Evolutionary conservation across 768 basidiomycete species (phyloP).

Genomic region (Tylopilus felleus): DNA sequence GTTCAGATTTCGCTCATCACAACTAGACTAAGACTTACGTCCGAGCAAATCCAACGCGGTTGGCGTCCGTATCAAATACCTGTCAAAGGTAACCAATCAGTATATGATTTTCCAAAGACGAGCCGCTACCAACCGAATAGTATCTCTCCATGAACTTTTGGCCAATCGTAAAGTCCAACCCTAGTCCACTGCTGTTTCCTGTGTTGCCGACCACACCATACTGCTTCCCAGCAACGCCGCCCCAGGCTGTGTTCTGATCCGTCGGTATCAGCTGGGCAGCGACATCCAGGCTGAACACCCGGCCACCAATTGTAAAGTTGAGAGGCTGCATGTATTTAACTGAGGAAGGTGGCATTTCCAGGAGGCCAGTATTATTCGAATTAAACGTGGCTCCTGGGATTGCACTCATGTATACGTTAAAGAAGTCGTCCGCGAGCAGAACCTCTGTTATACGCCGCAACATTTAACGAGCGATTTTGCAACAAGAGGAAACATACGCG

Average conservation of each 20-base stretch:
- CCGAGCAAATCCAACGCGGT: constrained; percentile 20
- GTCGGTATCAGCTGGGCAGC: constrained; percentile 19
- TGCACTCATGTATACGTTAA: constrained; percentile 11
- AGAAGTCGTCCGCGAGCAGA: constrained; percentile 21
- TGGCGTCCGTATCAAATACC: constrained; percentile 22
- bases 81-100: background rate
- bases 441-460: constrained; percentile 8
- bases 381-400: constrained; percentile 16
- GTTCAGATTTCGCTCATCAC: background rate
- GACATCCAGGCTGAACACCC: constrained; percentile 16
- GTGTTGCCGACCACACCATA: constrained; percentile 6
- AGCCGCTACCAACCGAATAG: constrained; percentile 1
- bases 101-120: background rate
- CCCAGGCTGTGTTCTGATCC: constrained; percentile 14
- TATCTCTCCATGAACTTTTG: constrained; percentile 5
- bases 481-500: constrained; percentile 7
- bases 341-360: constrained; percentile 16
- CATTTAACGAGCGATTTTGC: background rate
- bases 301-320: constrained; percentile 10
- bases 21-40: constrained; percentile 16
- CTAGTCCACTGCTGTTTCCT: background rate
- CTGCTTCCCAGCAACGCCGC: constrained; percentile 7
- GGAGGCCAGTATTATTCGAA: background rate
- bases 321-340: constrained; percentile 15
- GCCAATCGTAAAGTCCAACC: background rate